Evolutionary conservation across 163 green algal genomes (phyloP), one percentile per base, ranked within the genome.

Genomic region (Scenedesmus sp.): DNA sequence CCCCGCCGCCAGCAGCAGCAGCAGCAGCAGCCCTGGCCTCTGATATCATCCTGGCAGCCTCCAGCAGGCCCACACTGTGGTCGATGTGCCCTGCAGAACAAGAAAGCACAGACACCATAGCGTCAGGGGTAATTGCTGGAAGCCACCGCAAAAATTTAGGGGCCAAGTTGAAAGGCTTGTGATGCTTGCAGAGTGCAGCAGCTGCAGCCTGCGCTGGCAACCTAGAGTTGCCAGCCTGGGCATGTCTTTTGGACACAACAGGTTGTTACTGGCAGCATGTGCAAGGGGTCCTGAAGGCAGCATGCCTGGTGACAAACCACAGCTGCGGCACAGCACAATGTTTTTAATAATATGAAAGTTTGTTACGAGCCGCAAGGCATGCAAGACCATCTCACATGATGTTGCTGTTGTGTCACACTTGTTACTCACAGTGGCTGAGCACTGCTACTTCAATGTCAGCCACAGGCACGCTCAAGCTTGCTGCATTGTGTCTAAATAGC

Each of bases 51-150:
- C 22, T 30, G 6, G 86, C 86, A 16, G 51, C 90, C 24, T 43
- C 82, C 13, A 53, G 16, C 18, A 93, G 90, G 3, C 86, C 90
- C 0, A 46, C 86, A 65, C 86, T 92, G 86, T 93, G 90, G 70
- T 93, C 90, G 1, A 89, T 65, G 51, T 93, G 90, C 90, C 65
- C 90, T 92, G 86, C 51, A 37, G 18, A 81, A 33, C 43, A 85
- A 22, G 42, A 53, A 16, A 49, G 56, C 22, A 20, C 30, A 84
- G 33, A 13, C 78, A 56, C 33, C 24, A 20, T 46, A 24, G 12
- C 16, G 13, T 24, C 5, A 49, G 7, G 20, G 15, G 30, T 12
- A n/a, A n/a, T 20, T 70, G 56, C 20, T n/a, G 16, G 0, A 3
- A n/a, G 15, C n/a, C 22, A 70, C 56, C 12, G 20, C 22, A 2